Evolutionary conservation across 164 flowering plant genomes (phyloP).

Genomic region (Vitis cinerea): DNA sequence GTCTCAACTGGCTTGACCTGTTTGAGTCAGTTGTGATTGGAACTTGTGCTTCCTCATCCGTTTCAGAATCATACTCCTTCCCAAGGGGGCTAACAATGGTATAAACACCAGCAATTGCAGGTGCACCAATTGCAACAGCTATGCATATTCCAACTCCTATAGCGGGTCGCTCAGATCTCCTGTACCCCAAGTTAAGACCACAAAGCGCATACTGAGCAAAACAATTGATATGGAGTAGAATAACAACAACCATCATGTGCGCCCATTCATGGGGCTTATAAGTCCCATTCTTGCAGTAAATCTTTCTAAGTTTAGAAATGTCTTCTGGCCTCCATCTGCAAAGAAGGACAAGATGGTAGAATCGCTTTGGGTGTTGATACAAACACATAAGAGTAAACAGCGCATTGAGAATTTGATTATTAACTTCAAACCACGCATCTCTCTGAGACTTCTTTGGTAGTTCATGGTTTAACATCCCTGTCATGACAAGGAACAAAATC

Average conservation of each 20-base stretch:
- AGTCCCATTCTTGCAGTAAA: conserved; percentile 87
- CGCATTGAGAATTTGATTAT: conserved; percentile 91
- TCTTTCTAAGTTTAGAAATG: conserved; percentile 58
- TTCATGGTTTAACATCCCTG: conserved; percentile 71
- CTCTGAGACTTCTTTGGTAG: conserved; percentile 63
- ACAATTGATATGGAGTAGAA: conserved; percentile 76
- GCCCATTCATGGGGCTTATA: conserved; percentile 91
- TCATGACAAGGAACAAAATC: conserved; percentile 81
- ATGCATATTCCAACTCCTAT: conserved; percentile 75
- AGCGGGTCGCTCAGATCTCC: conserved; percentile 82
- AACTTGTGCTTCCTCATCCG: conserved; percentile 61
- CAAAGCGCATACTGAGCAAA: conserved; percentile 86
- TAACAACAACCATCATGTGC: conserved; percentile 86
- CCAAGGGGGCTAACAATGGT: conserved; percentile 78
- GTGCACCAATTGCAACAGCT: conserved; percentile 76
- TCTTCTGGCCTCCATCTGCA: conserved; percentile 74
- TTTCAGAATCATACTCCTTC: conserved; percentile 56
- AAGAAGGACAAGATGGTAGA: conserved; percentile 72
- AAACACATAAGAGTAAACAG: conserved; percentile 92
- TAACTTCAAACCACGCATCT: conserved; percentile 88
- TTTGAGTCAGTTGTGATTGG: conserved; percentile 13
- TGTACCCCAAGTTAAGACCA: conserved; percentile 80
- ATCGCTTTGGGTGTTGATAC: conserved; percentile 85
- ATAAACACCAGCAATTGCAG: conserved; percentile 84
- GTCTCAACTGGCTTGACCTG: conserved; percentile 15